Evolutionary conservation across 2,329 filamentous ascomycete genomes (phyloP), one percentile per base, ranked within the genome.

Genomic region (Colletotrichum caudatum): DNA sequence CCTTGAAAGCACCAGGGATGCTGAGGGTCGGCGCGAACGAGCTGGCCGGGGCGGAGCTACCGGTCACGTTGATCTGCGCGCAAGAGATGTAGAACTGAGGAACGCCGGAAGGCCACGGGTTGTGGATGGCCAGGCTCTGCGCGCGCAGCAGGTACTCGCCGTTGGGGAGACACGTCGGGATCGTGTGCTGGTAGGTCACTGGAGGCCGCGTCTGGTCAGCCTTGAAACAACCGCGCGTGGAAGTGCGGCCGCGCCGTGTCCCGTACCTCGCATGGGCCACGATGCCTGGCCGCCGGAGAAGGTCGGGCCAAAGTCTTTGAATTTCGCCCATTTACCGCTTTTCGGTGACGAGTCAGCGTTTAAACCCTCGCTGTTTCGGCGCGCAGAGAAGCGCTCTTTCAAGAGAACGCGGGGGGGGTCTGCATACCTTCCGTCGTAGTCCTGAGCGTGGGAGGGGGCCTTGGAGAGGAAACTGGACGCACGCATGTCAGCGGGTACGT

Each of bases 41-140:
- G 61, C 75, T 75, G 67, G 76, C 79, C 20, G 51, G 35, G 4
- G 63, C 69, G 41, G 79, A 78, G 51, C 83, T 83, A 39, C 83
- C 84, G 1, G 79, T 79, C n/a, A 86, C 81, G 54, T 80, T 82
- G 73, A 86, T 77, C 73, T 86, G 84, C 0, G 82, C 84, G 74
- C 85, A 87, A 64, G 80, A 82, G 60, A 82, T 78, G 74, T 87
- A 86, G 75, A 88, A 84, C 77, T 86, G 78, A 16, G 78, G 83
- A 83, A 81, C 82, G 20, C 80, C 80, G 5, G 83, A 82, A 1
- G 82, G 83, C 71, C 75, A 81, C 2, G 85, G 85, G 73, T 86
- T 85, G 82, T 92, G 90, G 63, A 92, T 87, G 33, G 87, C 90
- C 63, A 92, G 85, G 64, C 88, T 83, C 80, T 89, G 87, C 77